A percentile compares a stretch with the other conserved stretches of the same genome.
phyloP scores from a whole-genome alignment of 2,329 filamentous ascomycete genomes.

The Ophiostoma pallidulum region DNA sequence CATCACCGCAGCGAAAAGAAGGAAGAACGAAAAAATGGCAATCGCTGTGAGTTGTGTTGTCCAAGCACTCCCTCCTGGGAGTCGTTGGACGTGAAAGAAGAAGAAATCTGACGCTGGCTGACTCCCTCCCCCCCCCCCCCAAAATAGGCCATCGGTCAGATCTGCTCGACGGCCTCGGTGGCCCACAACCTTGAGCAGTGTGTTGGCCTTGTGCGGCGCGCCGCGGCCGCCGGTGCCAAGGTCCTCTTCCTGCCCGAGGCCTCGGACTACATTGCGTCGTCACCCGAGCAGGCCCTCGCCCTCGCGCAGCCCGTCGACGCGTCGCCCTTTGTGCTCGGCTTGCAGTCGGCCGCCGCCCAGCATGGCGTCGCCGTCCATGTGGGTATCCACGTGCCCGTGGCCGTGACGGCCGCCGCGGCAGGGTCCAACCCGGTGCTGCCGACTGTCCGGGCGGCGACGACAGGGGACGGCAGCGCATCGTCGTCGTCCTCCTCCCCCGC shows the following conservation, averaged over 20 bases:
- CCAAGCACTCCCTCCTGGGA: too few species aligned
- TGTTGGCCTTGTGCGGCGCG: constrained; percentile 59
- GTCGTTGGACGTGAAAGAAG: too few species aligned
- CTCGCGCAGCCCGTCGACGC: constrained; percentile 57
- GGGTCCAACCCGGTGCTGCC: constrained; percentile 16
- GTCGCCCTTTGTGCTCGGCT: constrained; percentile 66
- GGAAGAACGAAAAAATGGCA: too few species aligned
- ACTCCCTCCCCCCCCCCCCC: background rate
- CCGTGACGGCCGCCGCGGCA: constrained; percentile 24
- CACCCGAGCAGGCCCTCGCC: constrained; percentile 55
- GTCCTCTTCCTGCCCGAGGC: constrained; percentile 89
- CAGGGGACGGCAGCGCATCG: background rate
- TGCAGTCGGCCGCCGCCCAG: constrained; percentile 57
- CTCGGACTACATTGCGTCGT: constrained; percentile 72
- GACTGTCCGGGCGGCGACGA: constrained; percentile 21
- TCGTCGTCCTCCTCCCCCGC: background rate
- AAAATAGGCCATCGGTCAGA: constrained; percentile 79
- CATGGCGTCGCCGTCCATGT: constrained; percentile 68
- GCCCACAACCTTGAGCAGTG: constrained; percentile 73
- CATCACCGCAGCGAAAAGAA: too few species aligned
- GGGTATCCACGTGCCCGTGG: constrained; percentile 69
- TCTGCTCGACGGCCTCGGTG: constrained; percentile 76
- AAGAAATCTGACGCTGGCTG: too few species aligned
- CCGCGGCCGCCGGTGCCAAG: constrained; percentile 64
- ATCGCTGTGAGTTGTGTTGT: constrained; percentile 5